Evolutionary conservation across 2,329 filamentous ascomycete species (phyloP).

Genomic region (Calycina herbarum): DNA sequence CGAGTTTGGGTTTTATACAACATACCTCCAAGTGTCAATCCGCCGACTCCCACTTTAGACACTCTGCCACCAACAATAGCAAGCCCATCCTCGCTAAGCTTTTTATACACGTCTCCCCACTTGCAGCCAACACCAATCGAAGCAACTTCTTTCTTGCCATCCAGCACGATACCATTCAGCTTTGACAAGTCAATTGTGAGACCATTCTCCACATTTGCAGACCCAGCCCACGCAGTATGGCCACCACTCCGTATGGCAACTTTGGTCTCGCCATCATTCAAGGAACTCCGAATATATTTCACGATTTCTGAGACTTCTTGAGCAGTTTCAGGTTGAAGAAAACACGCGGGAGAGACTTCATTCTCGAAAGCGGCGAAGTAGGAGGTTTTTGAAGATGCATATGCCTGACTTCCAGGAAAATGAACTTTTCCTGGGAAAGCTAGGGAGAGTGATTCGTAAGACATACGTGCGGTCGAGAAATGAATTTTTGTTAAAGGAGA

Average conservation of each 20-base stretch:
- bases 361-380: conserved; percentile 7
- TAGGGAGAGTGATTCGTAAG: background rate
- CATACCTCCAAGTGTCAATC: conserved; percentile 38
- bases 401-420: background rate
- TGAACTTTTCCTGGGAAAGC: conserved; percentile 1
- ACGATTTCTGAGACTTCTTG: conserved; percentile 39
- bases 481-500: too few relatives aligned
- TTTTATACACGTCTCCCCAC: conserved; percentile 42
- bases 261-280: background rate
- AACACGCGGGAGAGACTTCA: conserved; percentile 37
- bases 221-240: conserved; percentile 7
- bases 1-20: background rate
- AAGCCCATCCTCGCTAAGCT: conserved; percentile 36
- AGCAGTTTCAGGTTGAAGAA: conserved; percentile 38
- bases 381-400: background rate
- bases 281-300: conserved; percentile 1
- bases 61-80: conserved; percentile 40
- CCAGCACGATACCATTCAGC: conserved; percentile 24
- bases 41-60: conserved; percentile 40
- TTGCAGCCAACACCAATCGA: conserved; percentile 39
- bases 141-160: conserved; percentile 31
- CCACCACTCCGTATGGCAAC: conserved; percentile 4
- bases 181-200: conserved; percentile 48
- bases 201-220: conserved; percentile 47
- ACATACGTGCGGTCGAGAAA: too few relatives aligned